phyloP scores from a whole-genome alignment of 192 early-diverging fungal genomes.

The Coemansia sp. region DNA sequence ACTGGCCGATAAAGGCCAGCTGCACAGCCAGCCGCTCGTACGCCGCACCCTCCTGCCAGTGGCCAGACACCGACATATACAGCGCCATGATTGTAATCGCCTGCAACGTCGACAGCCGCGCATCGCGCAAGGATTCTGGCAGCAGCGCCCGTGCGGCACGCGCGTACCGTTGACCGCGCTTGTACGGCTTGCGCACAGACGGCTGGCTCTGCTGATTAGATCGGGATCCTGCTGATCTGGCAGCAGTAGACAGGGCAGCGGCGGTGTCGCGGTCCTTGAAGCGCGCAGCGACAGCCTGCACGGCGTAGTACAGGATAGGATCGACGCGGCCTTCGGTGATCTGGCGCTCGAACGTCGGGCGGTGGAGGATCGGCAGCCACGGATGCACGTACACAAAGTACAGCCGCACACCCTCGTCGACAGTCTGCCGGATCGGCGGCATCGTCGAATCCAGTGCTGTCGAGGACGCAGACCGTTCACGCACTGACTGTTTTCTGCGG shows the following conservation, averaged over 20 bases:
- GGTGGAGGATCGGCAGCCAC: slow-evolving; percentile 51
- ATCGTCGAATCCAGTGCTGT: neutral
- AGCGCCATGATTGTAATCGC: slow-evolving; percentile 36
- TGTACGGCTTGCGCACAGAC: slow-evolving; percentile 17
- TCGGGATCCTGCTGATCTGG: neutral
- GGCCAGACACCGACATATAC: slow-evolving; percentile 46
- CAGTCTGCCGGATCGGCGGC: neutral
- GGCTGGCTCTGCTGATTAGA: neutral
- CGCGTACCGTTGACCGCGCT: slow-evolving; percentile 30
- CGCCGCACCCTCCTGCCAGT: slow-evolving; percentile 50
- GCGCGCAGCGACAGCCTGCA: slow-evolving; percentile 39
- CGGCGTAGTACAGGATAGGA: slow-evolving; percentile 35
- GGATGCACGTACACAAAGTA: slow-evolving; percentile 53
- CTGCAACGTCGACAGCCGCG: slow-evolving; percentile 40
- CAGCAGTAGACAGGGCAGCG: neutral
- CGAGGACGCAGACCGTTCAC: neutral
- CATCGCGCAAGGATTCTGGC: slow-evolving; percentile 12
- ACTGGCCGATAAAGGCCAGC: slow-evolving; percentile 49
- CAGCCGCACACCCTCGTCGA: slow-evolving; percentile 33
- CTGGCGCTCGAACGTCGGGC: slow-evolving; percentile 48
- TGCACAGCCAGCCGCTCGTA: slow-evolving; percentile 50
- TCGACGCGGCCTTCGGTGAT: slow-evolving; percentile 35
- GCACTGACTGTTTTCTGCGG: neutral
- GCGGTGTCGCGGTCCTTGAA: slow-evolving; percentile 8
- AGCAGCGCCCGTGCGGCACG: slow-evolving; percentile 28